Percentiles rank a stretch among this genome's conserved stretches.
Evolutionary conservation across 2,329 filamentous ascomycete genomes (phyloP).

Genomic region (Beauveria medogensis): DNA sequence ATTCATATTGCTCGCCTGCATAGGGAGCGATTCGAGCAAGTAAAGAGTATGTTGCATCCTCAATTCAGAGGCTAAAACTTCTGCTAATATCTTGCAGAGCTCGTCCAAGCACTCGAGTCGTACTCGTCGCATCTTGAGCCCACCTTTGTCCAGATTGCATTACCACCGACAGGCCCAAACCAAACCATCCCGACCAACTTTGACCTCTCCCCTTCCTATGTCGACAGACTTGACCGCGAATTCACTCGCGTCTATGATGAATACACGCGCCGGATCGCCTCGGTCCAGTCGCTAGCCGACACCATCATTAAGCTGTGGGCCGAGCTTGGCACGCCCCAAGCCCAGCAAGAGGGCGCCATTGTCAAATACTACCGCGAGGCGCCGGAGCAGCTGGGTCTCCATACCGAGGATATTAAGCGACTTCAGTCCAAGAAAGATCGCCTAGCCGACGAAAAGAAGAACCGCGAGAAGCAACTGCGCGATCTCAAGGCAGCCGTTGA

Average conservation of each 20-base stretch:
- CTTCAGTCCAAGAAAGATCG: constrained; percentile 71
- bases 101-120: constrained; percentile 86
- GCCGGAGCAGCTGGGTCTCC: constrained; percentile 88
- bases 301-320: constrained; percentile 93
- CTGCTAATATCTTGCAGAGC: constrained; percentile 47
- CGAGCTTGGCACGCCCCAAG: constrained; percentile 87
- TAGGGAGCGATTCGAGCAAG: constrained; percentile 87
- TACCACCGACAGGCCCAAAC: constrained; percentile 74
- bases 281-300: constrained; percentile 67
- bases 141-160: constrained; percentile 73
- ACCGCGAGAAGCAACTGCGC: constrained; percentile 66
- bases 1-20: constrained; percentile 71
- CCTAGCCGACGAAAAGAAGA: constrained; percentile 79
- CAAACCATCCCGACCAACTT: constrained; percentile 74
- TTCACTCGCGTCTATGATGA: constrained; percentile 96
- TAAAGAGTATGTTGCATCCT: constrained; percentile 61
- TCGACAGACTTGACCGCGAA: constrained; percentile 77
- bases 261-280: constrained; percentile 74
- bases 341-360: constrained; percentile 80
- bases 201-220: constrained; percentile 85
- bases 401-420: constrained; percentile 72
- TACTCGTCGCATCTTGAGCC: constrained; percentile 94
- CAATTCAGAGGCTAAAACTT: not conserved
- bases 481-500: constrained; percentile 76
- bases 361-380: constrained; percentile 84